Conservation (phyloP, 176 grass and related monocot genomes). For the Canna indica region DNA sequence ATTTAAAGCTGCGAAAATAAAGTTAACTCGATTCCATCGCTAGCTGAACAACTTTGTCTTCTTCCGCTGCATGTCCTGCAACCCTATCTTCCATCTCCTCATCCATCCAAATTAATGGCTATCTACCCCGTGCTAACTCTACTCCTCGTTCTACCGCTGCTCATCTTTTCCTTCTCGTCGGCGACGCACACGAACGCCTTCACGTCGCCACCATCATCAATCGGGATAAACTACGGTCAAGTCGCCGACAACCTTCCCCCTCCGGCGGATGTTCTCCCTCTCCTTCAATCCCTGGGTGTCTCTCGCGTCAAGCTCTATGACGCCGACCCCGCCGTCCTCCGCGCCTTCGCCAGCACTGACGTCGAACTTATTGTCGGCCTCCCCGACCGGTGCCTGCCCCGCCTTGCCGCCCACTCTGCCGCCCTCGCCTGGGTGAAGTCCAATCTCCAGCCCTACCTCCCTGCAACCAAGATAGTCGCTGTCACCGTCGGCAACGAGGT, state of each 20-base stretch:
- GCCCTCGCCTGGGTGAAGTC: constrained; percentile 45
- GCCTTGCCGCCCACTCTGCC: constrained; percentile 31
- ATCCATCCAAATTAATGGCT: neutral
- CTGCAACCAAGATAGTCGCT: constrained; percentile 38
- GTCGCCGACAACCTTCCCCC: constrained; percentile 73
- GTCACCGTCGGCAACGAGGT: constrained; percentile 94
- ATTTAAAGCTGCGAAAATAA: too few relatives aligned
- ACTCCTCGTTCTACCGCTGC: constrained; percentile 18
- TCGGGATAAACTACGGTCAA: constrained; percentile 85
- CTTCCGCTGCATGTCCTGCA: too few relatives aligned
- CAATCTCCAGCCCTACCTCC: constrained; percentile 59
- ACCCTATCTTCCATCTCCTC: neutral
- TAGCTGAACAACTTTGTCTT: too few relatives aligned
- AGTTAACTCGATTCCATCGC: too few relatives aligned
- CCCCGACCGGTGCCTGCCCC: constrained; percentile 43
- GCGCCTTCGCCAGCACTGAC: constrained; percentile 53
- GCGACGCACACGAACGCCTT: neutral
- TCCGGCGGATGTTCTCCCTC: constrained; percentile 29
- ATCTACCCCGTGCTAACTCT: neutral
- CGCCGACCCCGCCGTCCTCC: constrained; percentile 53
- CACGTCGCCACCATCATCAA: constrained; percentile 1
- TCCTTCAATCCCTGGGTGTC: constrained; percentile 47
- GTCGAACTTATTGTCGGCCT: constrained; percentile 72
- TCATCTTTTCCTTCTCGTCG: constrained; percentile 7
- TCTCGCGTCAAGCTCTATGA: constrained; percentile 62